Conservation (phyloP, 2,329 filamentous ascomycete species). For the Tolypocladium nubicola region DNA sequence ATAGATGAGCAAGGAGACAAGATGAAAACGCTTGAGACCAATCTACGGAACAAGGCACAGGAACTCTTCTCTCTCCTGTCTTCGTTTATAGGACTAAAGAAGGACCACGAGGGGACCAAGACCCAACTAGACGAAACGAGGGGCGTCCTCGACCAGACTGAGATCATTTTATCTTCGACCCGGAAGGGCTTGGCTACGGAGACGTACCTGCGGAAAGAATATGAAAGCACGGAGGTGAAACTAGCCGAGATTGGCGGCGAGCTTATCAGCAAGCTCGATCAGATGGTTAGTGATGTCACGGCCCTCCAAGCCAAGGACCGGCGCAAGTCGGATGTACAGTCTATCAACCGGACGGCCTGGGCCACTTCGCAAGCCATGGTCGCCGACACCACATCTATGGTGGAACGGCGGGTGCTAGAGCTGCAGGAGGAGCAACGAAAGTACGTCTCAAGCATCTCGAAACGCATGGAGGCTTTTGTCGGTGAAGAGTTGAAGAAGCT, state of each 20-base stretch:
- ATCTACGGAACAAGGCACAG: conserved; percentile 85
- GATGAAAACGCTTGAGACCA: conserved; percentile 84
- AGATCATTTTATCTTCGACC: conserved; percentile 35
- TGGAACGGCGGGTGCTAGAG: conserved; percentile 63
- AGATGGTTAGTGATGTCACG: conserved; percentile 69
- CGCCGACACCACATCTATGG: conserved; percentile 60
- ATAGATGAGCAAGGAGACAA: conserved; percentile 80
- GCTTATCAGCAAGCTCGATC: conserved; percentile 66
- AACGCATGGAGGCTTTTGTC: conserved; percentile 67
- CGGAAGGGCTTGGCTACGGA: conserved; percentile 71
- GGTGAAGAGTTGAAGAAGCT: conserved; percentile 60
- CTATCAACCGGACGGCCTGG: conserved; percentile 71
- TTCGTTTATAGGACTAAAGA: conserved; percentile 79
- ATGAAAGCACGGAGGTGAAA: too few relatives aligned
- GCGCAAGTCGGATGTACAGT: conserved; percentile 75
- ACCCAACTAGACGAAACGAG: conserved; percentile 20
- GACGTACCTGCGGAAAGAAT: conserved; percentile 21
- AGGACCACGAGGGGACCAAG: conserved; percentile 69
- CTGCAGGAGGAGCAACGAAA: conserved; percentile 60
- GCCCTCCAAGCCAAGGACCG: conserved; percentile 78
- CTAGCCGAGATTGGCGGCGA: conserved; percentile 51
- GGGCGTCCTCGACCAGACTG: too few relatives aligned
- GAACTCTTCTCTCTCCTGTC: conserved; percentile 81
- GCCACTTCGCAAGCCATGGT: conserved; percentile 65
- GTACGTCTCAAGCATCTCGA: conserved; percentile 42